Percentiles rank a stretch among this genome's conserved stretches.
phyloP scores from a whole-genome alignment of 352 stramenopile genomes.

The Phytopythium delawarense region DNA sequence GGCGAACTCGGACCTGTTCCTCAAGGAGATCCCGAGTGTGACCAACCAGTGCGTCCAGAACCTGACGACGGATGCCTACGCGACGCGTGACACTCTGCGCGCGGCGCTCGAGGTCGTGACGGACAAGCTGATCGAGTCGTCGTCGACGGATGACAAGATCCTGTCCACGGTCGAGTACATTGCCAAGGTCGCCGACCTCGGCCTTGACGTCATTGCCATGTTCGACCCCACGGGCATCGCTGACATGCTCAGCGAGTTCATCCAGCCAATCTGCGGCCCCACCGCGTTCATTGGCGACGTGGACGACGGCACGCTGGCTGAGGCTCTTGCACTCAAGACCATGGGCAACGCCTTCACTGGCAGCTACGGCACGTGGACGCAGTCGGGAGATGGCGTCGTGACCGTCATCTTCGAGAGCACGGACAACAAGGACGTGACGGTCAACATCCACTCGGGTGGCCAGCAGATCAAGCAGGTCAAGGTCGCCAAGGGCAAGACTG shows the following conservation, averaged over 20 bases:
- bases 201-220: slow-evolving; percentile 29
- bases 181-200: slow-evolving; percentile 34
- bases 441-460: slow-evolving; percentile 40
- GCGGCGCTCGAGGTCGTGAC: slow-evolving; percentile 53
- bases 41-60: slow-evolving; percentile 44
- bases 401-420: slow-evolving; percentile 36
- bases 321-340: slow-evolving; percentile 37
- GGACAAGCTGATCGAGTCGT: slow-evolving; percentile 45
- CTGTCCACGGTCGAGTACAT: slow-evolving; percentile 35
- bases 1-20: slow-evolving; percentile 34
- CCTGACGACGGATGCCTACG: slow-evolving; percentile 26
- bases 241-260: slow-evolving; percentile 37
- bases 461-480: slow-evolving; percentile 30
- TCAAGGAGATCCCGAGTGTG: slow-evolving; percentile 37
- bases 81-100: slow-evolving; percentile 41
- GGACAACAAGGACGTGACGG: slow-evolving; percentile 35
- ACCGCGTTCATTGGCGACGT: slow-evolving; percentile 53
- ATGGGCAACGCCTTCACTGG: slow-evolving; percentile 41
- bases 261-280: slow-evolving; percentile 57
- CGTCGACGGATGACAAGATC: slow-evolving; percentile 19
- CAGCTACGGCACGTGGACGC: slow-evolving; percentile 37
- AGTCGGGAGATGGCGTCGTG: slow-evolving; percentile 35
- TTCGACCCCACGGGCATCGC: slow-evolving; percentile 51
- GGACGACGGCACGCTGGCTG: slow-evolving; percentile 36
- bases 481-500: slow-evolving; percentile 28